These are phyloP conservation scores for Saturnispora sanitii DNA, from an alignment of 805 yeast genomes.

Conservation along the genomic window DNA sequence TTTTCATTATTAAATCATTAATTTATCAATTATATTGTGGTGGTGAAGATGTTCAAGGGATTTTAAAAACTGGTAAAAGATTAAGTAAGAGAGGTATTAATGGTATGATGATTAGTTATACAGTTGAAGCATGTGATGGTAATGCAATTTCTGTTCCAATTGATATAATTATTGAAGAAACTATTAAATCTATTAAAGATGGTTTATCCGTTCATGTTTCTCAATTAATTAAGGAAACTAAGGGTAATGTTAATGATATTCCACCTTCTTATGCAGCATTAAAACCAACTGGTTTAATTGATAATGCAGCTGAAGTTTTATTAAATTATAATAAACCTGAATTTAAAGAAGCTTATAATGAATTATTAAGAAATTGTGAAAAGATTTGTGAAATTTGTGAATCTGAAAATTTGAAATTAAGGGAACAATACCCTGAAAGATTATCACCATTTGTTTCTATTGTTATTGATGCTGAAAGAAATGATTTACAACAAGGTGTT, in stretches of 20 bases:
- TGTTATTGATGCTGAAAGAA: slow-evolving; percentile 87
- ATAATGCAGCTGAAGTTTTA: slow-evolving; percentile 66
- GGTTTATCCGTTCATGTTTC: slow-evolving; percentile 67
- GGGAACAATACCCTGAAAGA: slow-evolving; percentile 50
- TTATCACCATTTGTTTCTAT: slow-evolving; percentile 62
- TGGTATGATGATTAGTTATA: slow-evolving; percentile 91
- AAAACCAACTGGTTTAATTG: slow-evolving; percentile 84
- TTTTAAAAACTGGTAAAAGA: slow-evolving; percentile 57
- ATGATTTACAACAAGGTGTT: slow-evolving; percentile 82
- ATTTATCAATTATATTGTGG: slow-evolving; percentile 86
- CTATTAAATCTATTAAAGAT: slow-evolving; percentile 54
- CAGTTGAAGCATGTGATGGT: slow-evolving; percentile 90
- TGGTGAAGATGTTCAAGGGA: slow-evolving; percentile 69
- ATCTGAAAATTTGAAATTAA: slow-evolving; percentile 41
- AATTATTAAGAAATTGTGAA: slow-evolving; percentile 57
- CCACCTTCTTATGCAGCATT: slow-evolving; percentile 90
- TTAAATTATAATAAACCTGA: slow-evolving; percentile 47
- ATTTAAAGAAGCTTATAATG: slow-evolving; percentile 40
- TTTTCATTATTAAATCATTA: slow-evolving; percentile 54
- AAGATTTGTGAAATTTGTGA: slow-evolving; percentile 48
- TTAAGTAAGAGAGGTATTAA: slow-evolving; percentile 67
- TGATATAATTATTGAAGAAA: slow-evolving; percentile 52
- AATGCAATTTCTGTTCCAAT: slow-evolving; percentile 38
- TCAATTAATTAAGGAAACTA: slow-evolving; percentile 37
- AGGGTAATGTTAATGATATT: slow-evolving; percentile 44